phyloP scores from a whole-genome alignment of 2,329 filamentous ascomycete genomes.

The Curvularia eragrostidis region DNA sequence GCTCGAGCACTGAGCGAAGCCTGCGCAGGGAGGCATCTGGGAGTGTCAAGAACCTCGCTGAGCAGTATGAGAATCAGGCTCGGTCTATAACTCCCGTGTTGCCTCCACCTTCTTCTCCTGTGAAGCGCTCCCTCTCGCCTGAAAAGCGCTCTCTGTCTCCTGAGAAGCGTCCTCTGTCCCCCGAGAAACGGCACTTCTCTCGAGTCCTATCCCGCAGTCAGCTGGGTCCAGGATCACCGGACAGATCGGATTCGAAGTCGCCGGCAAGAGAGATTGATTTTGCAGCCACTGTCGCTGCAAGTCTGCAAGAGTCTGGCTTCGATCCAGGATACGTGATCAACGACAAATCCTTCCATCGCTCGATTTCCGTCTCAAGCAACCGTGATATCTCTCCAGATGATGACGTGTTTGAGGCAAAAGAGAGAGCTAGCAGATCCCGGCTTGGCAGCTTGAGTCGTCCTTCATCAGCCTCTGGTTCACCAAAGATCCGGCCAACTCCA shows the following conservation, averaged over 20 bases:
- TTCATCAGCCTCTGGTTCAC: slow-evolving; percentile 39
- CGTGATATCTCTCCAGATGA: slow-evolving; percentile 44
- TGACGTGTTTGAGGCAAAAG: slow-evolving; percentile 40
- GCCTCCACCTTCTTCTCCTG: slow-evolving; percentile 24
- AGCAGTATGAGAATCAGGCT: slow-evolving; percentile 34
- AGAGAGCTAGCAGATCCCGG: slow-evolving; percentile 40
- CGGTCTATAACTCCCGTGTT: slow-evolving; percentile 29
- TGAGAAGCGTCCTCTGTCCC: slow-evolving; percentile 11
- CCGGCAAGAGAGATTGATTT: slow-evolving; percentile 54
- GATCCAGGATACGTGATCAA: slow-evolving; percentile 55
- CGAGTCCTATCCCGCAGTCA: slow-evolving; percentile 26
- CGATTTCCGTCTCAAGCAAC: slow-evolving; percentile 33
- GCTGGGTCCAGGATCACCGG: slow-evolving; percentile 29
- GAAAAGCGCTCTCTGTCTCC: neutral
- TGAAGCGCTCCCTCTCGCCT: slow-evolving; percentile 4
- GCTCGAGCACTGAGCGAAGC: slow-evolving; percentile 12
- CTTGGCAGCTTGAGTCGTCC: slow-evolving; percentile 40
- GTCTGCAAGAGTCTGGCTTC: slow-evolving; percentile 56
- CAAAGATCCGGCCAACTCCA: slow-evolving; percentile 28
- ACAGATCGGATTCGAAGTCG: slow-evolving; percentile 32
- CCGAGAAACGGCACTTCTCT: slow-evolving; percentile 22
- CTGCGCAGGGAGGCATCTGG: slow-evolving; percentile 25
- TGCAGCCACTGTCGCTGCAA: slow-evolving; percentile 56
- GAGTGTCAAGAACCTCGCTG: slow-evolving; percentile 33
- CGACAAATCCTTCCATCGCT: slow-evolving; percentile 48